phyloP scores from a whole-genome alignment of 2,329 filamentous ascomycete genomes.

The Aschersonia sp. region DNA sequence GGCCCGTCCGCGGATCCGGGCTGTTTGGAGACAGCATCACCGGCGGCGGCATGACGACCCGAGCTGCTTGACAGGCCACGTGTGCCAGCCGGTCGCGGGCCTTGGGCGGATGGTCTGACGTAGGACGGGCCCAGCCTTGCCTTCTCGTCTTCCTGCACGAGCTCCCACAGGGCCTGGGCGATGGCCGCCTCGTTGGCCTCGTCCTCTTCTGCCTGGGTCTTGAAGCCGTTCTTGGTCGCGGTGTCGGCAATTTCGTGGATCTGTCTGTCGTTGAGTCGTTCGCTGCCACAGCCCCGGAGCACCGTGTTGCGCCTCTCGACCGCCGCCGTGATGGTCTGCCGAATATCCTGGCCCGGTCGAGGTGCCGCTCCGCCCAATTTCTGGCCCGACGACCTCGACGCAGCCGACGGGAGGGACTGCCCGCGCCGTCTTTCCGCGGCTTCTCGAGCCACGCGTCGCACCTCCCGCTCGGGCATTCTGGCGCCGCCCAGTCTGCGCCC shows the following conservation, averaged over 20 bases:
- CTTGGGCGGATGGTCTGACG: slow-evolving; percentile 27
- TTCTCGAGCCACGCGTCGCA: slow-evolving; percentile 56
- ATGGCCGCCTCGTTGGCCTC: slow-evolving; percentile 81
- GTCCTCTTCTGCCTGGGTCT: slow-evolving; percentile 74
- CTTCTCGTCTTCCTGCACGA: slow-evolving; percentile 62
- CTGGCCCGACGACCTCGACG: slow-evolving; percentile 58
- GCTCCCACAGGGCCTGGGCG: slow-evolving; percentile 69
- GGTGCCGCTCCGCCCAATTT: slow-evolving; percentile 51
- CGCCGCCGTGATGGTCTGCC: slow-evolving; percentile 57
- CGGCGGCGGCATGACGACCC: slow-evolving; percentile 4
- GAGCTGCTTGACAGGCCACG: slow-evolving; percentile 17
- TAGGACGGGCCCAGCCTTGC: slow-evolving; percentile 39
- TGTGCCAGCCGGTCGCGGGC: not conserved
- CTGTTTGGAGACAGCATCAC: not conserved
- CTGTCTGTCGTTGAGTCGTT: slow-evolving; percentile 49
- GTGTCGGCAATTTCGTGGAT: slow-evolving; percentile 48
- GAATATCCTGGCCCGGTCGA: slow-evolving; percentile 48
- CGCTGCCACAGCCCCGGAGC: slow-evolving; percentile 62
- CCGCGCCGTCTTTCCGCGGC: slow-evolving; percentile 57
- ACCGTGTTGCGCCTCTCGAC: slow-evolving; percentile 53
- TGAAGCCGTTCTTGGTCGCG: slow-evolving; percentile 59
- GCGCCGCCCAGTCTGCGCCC: slow-evolving; percentile 60
- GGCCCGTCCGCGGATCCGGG: not conserved
- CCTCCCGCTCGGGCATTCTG: slow-evolving; percentile 55
- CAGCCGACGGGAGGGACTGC: slow-evolving; percentile 39